Conservation (phyloP, 2,329 filamentous ascomycete genomes). For the Colletotrichum sp. region DNA sequence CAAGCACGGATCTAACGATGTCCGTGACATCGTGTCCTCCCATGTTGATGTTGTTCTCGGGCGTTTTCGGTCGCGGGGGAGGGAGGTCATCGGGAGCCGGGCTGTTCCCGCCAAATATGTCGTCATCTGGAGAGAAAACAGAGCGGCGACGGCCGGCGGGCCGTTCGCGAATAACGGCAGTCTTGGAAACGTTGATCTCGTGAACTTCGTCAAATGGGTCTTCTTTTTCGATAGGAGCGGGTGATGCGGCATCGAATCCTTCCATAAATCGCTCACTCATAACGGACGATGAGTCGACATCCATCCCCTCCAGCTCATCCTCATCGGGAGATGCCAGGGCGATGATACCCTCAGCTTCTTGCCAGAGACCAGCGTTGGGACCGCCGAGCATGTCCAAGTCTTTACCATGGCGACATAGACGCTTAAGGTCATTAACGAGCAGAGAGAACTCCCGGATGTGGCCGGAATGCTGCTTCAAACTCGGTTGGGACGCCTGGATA, state of each 20-base stretch:
- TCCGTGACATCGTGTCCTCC: slow-evolving; percentile 45
- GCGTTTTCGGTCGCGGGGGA: slow-evolving; percentile 45
- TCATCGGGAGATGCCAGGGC: slow-evolving; percentile 77
- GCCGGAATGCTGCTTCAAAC: slow-evolving; percentile 83
- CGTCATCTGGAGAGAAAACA: slow-evolving; percentile 69
- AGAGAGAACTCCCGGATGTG: slow-evolving; percentile 82
- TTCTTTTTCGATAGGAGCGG: slow-evolving; percentile 42
- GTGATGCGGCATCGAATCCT: slow-evolving; percentile 49
- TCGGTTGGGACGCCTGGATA: slow-evolving; percentile 82
- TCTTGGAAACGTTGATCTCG: slow-evolving; percentile 51
- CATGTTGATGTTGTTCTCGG: slow-evolving; percentile 38
- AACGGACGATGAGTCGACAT: slow-evolving; percentile 40
- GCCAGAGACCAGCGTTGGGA: slow-evolving; percentile 68
- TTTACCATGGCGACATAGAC: slow-evolving; percentile 72
- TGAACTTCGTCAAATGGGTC: slow-evolving; percentile 43
- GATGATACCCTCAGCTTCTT: slow-evolving; percentile 86
- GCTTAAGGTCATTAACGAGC: slow-evolving; percentile 83
- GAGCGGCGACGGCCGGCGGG: slow-evolving; percentile 60
- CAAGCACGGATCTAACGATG: slow-evolving; percentile 66
- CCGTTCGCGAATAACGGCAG: slow-evolving; percentile 59
- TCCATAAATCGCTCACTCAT: slow-evolving; percentile 51
- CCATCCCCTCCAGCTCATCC: slow-evolving; percentile 51
- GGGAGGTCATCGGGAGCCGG: slow-evolving; percentile 42
- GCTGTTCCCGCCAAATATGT: slow-evolving; percentile 65
- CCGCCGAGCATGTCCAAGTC: slow-evolving; percentile 70